Base-by-base conservation (phyloP, 140 eudicot genomes). In the Oenanthe javanica region DNA sequence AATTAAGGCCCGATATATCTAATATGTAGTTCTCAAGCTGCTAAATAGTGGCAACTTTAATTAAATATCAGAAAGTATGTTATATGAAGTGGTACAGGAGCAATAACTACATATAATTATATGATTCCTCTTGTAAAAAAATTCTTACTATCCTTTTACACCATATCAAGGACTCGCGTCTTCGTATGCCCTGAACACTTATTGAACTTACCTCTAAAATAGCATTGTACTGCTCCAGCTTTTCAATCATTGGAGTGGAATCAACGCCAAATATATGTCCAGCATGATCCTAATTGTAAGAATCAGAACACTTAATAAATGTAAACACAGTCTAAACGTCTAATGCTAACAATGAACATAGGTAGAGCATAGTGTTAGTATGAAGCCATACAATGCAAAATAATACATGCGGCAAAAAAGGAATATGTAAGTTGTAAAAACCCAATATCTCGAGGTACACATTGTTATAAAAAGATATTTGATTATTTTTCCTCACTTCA, bases 231-330 rank as follows among this genome's bases (percentile, higher is more conserved):
- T 95, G 97, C 88, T 95, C 91, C 84, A 95, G 87, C 77, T 95
- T 95, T 69, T 90, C 92, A 51, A 89, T 84, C 99, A 95, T 95
- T 69, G 92, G 90, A 71, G 76, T 55, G 49, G 99, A 92, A 83
- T 95, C 91, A 77, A 95, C 99, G 59, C 99, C 97, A 86, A 92
- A 92, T 85, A 95, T 95, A 84, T 95, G 97, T 64, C 99, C 99
- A 82, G 97, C 97, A 82, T 95, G 99, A 92, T 95, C 99, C 98
- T 94, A 91, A 49, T 31, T 79, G 82, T 63, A 66, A 77, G 46
- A 48, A 75, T 11, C 54, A 11, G 59, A 67, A 67, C 21, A 75
- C 5, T 3, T 75, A 50, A 46, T 74, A 19, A 46, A 10, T 46
- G 1, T 46, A n/a, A 36, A 67, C 9, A 67, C 21, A 36, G 4